These are phyloP conservation scores for Vanilla planifolia DNA, from an alignment of 106 monocot species.

Conservation along the genomic window DNA sequence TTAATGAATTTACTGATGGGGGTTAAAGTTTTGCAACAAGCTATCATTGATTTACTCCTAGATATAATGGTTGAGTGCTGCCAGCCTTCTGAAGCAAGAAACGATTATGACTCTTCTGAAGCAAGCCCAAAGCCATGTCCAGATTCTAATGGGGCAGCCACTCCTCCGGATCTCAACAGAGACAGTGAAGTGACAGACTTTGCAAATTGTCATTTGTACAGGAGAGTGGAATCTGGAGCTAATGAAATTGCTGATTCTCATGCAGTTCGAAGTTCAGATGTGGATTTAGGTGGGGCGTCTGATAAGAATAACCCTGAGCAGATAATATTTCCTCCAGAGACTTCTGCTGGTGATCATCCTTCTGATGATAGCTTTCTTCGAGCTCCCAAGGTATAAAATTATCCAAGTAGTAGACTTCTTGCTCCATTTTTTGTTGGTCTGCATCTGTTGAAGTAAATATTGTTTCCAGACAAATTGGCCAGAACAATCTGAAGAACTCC, in stretches of 20 bases:
- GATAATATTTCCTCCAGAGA: slow-evolving; percentile 51
- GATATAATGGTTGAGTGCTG: slow-evolving; percentile 99
- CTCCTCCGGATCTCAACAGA: slow-evolving; percentile 34
- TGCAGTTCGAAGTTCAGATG: slow-evolving; percentile 64
- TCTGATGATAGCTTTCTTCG: slow-evolving; percentile 44
- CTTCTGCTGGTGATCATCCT: slow-evolving; percentile 49
- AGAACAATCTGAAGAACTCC: slow-evolving; percentile 87
- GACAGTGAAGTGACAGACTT: slow-evolving; percentile 32
- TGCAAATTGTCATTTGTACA: slow-evolving; percentile 27
- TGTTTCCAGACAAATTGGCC: slow-evolving; percentile 71
- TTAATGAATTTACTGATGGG: slow-evolving; percentile 90
- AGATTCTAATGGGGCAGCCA: slow-evolving; percentile 30
- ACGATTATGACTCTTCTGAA: slow-evolving; percentile 28
- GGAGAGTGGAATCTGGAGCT: slow-evolving; percentile 38
- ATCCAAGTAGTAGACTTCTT: background rate
- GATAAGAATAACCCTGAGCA: slow-evolving; percentile 32
- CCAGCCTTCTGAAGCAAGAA: slow-evolving; percentile 62
- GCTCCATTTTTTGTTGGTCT: background rate
- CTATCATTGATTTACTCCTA: slow-evolving; percentile 85
- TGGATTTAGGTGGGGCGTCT: slow-evolving; percentile 19
- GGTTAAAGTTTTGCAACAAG: slow-evolving; percentile 82
- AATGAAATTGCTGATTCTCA: slow-evolving; percentile 35
- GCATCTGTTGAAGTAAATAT: slow-evolving; percentile 5
- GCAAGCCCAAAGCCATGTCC: slow-evolving; percentile 33
- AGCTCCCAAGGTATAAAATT: slow-evolving; percentile 38